A percentile compares a stretch with the other conserved stretches of the same genome.
These are phyloP conservation scores for Thermochaetoides thermophila DNA, from an alignment of 495 filamentous ascomycete species.

Conservation along the genomic window DNA sequence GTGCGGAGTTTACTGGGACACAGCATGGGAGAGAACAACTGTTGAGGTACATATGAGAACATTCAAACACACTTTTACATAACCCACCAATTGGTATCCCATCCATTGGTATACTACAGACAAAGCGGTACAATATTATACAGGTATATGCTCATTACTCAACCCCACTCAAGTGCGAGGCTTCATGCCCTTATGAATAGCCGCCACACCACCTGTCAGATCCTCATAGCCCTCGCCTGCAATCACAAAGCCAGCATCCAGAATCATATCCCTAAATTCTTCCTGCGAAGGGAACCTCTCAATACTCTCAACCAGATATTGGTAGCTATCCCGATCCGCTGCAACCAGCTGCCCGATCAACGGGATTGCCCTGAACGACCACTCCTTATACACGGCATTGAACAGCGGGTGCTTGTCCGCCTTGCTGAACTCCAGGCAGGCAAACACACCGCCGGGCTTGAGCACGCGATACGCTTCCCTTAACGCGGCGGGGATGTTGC, in stretches of 20 bases:
- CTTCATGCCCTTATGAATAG: conserved; percentile 94
- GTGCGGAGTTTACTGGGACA: too few relatives aligned
- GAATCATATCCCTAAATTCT: conserved; percentile 76
- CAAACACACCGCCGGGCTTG: conserved; percentile 90
- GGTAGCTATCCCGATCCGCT: conserved; percentile 87
- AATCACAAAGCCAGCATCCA: conserved; percentile 73
- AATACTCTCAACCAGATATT: conserved; percentile 97
- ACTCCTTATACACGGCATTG: conserved; percentile 82
- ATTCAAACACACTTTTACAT: too few relatives aligned
- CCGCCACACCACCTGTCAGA: conserved; percentile 79
- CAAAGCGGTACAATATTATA: too few relatives aligned
- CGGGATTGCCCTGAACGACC: conserved; percentile 90
- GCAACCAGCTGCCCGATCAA: conserved; percentile 92
- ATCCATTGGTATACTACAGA: too few relatives aligned
- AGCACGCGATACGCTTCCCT: conserved; percentile 73
- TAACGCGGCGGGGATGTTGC: conserved; percentile 65
- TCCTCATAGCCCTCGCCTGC: conserved; percentile 75
- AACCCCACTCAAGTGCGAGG: conserved; percentile 36
- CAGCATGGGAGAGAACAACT: too few relatives aligned
- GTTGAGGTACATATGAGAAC: too few relatives aligned
- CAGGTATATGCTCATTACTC: too few relatives aligned
- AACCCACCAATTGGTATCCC: too few relatives aligned
- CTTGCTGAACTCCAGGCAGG: conserved; percentile 90
- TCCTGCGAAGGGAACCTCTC: conserved; percentile 78
- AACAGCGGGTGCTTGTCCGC: conserved; percentile 52